These are phyloP conservation scores for Takashimella tepidaria DNA, from an alignment of 1,284 basidiomycete genomes.

Conservation along the genomic window DNA sequence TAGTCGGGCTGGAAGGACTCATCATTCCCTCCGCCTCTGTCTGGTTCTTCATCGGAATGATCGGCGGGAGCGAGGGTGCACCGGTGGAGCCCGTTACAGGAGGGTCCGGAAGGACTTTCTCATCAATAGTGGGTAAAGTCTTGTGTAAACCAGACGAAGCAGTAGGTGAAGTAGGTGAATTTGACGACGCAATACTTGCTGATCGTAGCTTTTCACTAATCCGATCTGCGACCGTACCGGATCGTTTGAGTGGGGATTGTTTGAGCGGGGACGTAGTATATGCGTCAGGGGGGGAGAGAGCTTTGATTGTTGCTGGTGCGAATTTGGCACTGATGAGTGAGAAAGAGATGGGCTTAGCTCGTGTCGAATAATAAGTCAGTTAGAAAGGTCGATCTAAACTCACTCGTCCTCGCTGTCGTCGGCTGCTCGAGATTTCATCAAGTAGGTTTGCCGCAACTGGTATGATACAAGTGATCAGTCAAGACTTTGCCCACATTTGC, in stretches of 20 bases:
- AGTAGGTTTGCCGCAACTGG: slow-evolving; percentile 68
- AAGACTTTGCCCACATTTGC: not conserved
- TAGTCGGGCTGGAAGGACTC: slow-evolving; percentile 28
- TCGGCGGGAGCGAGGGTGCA: slow-evolving; percentile 7
- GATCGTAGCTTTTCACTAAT: slow-evolving; percentile 46
- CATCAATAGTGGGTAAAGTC: slow-evolving; percentile 24
- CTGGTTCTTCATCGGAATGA: slow-evolving; percentile 9
- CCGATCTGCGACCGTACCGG: slow-evolving; percentile 46
- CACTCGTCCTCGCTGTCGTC: slow-evolving; percentile 90
- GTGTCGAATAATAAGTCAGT: slow-evolving; percentile 2
- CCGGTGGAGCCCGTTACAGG: slow-evolving; percentile 26
- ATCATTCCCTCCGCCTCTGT: slow-evolving; percentile 9
- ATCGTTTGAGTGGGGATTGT: slow-evolving; percentile 20
- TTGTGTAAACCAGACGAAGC: slow-evolving; percentile 9
- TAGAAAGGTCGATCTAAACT: slow-evolving; percentile 31
- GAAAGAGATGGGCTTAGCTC: too few relatives aligned
- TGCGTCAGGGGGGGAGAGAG: slow-evolving; percentile 55
- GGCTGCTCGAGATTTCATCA: slow-evolving; percentile 69
- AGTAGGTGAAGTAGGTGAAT: slow-evolving; percentile 2
- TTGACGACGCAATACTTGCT: slow-evolving; percentile 23
- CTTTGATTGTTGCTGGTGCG: slow-evolving; percentile 55
- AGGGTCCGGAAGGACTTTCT: slow-evolving; percentile 29
- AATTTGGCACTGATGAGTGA: slow-evolving; percentile 77
- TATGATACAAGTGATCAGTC: slow-evolving; percentile 38
- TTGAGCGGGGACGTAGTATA: slow-evolving; percentile 69